phyloP scores from a whole-genome alignment of 306 rosid genomes.

The Sesbania bispinosa region DNA sequence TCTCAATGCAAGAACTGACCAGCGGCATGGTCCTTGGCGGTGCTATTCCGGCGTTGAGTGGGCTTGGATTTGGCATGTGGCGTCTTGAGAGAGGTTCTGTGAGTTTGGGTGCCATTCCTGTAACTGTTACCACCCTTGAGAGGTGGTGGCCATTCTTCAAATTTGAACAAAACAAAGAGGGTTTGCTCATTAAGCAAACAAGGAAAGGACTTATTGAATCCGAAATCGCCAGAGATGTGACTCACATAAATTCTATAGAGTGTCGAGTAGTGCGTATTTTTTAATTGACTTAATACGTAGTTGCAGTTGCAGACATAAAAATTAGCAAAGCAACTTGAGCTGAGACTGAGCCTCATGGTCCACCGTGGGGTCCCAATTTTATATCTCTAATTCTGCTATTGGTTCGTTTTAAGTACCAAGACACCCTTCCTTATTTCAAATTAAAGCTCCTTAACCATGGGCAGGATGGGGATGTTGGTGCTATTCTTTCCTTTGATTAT shows the following conservation, averaged over 20 bases:
- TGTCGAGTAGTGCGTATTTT: background rate
- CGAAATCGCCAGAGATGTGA: constrained; percentile 46
- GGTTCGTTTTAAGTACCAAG: background rate
- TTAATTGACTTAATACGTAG: constrained; percentile 7
- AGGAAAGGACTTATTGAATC: background rate
- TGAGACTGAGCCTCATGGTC: background rate
- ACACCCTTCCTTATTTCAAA: constrained; percentile 21
- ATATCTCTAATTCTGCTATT: background rate
- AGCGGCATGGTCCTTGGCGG: constrained; percentile 67
- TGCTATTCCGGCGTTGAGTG: constrained; percentile 72
- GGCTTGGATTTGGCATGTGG: constrained; percentile 65
- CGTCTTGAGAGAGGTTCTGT: constrained; percentile 57
- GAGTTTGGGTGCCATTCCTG: constrained; percentile 46
- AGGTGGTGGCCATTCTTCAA: constrained; percentile 61
- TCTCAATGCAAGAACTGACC: constrained; percentile 41
- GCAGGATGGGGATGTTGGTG: background rate
- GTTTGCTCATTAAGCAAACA: constrained; percentile 25
- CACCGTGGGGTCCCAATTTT: constrained; percentile 25
- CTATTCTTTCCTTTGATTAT: background rate
- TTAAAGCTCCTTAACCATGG: background rate
- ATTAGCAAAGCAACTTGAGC: background rate
- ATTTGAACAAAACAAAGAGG: background rate
- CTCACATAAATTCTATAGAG: constrained; percentile 40
- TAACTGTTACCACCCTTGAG: constrained; percentile 38
- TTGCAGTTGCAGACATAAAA: background rate